Evolutionary conservation across 2,329 filamentous ascomycete genomes (phyloP), one percentile per base, ranked within the genome.

Genomic region (Decorospora gaudefroyi): DNA sequence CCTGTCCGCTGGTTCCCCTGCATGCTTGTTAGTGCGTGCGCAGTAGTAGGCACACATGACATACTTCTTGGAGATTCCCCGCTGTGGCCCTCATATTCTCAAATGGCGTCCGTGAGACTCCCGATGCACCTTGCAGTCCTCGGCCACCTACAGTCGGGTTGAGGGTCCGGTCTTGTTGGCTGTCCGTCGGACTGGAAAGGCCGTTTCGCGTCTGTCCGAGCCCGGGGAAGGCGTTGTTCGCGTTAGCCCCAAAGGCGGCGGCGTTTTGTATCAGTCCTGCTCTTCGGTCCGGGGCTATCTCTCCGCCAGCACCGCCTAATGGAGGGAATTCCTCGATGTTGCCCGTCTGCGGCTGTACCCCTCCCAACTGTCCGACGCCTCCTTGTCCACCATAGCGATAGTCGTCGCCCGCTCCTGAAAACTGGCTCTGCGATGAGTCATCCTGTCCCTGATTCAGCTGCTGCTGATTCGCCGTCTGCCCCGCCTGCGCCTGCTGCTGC

Each of bases 291-390:
- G 76, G 75, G 15, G 71, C 73, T 42, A 76, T 66, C n/a, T 81
- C 79, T 32, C 75, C 72, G 13, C 71, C 67, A 41, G 76, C 77
- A 33, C 78, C 76, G 38, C 79, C 77, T 34, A 84, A 66, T n/a
- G 81, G 79, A 46, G 80, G 80, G 46, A 83, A 84, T 40, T 83
- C 81, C 11, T 83, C 80, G 33, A 81, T 79, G 55, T 77, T 80
- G 51, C 76, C 76, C 17, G 79, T 74, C 53, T 80, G 78, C 28
- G 78, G 77, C 49, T 81, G 79, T 26, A 67, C 69, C 27, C 72
- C 70, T 15, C 72, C 72, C 37, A 80, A 64, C 58, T 79, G 78
- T 36, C 76, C 76, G 40, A 76, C 76, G 25, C 78, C 76, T 33
- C 72, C 73, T 61, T 81, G 78, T 22, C 76, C 77, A 26, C 80